These are phyloP conservation scores for Microdochium trichocladiopsis DNA, from an alignment of 2,329 filamentous ascomycete genomes.

Conservation along the genomic window DNA sequence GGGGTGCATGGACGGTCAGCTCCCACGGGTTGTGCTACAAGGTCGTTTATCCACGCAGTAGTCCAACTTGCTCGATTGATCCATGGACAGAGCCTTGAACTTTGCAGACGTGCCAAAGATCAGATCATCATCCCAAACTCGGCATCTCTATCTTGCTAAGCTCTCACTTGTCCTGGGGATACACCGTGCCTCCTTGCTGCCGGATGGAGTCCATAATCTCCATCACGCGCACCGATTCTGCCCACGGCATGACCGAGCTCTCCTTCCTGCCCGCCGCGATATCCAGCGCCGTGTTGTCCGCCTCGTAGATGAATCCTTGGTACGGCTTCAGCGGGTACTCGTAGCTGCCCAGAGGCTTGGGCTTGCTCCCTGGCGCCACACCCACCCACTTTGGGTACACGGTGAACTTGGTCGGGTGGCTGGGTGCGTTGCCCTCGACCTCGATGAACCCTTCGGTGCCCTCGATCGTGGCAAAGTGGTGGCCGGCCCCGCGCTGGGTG, in stretches of 20 bases:
- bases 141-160: too few species aligned
- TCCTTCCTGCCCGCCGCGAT: slow-evolving; percentile 27
- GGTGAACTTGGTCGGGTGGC: slow-evolving; percentile 26
- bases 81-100: too few species aligned
- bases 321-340: slow-evolving; percentile 25
- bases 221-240: slow-evolving; percentile 36
- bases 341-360: slow-evolving; percentile 18
- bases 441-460: slow-evolving; percentile 28
- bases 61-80: too few species aligned
- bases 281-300: slow-evolving; percentile 32
- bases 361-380: slow-evolving; percentile 9
- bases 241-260: slow-evolving; percentile 34
- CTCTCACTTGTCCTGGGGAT: slow-evolving; percentile 17
- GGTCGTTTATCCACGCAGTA: too few species aligned
- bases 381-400: slow-evolving; percentile 20
- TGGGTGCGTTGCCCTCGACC: slow-evolving; percentile 24
- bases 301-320: slow-evolving; percentile 35
- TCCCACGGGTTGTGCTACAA: too few species aligned
- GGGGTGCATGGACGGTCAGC: too few species aligned
- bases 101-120: too few species aligned
- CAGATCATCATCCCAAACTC: too few species aligned
- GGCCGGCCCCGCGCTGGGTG: slow-evolving; percentile 10
- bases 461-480: slow-evolving; percentile 29
- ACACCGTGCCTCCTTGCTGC: slow-evolving; percentile 19
- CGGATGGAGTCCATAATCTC: slow-evolving; percentile 39